Base-by-base conservation (phyloP, 179 eudicot species). In the Beta corolliflora region DNA sequence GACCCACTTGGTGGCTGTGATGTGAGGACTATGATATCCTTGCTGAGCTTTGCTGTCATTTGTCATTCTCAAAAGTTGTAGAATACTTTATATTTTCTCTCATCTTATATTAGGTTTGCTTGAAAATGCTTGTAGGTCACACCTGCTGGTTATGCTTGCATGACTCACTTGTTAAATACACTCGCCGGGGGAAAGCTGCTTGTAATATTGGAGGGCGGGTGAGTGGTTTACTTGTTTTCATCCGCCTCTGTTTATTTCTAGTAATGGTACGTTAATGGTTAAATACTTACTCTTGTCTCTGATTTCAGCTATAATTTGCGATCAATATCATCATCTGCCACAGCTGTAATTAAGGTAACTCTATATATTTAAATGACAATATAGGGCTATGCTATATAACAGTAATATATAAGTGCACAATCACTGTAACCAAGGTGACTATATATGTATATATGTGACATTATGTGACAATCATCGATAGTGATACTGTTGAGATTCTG, bases 161-260 rank as follows among this genome's bases (percentile, higher is more conserved):
- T 96, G 99, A 88, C 99, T 69, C 84, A 94, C 73, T 89, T 92
- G 92, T 82, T 93, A 88, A 90, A 81, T 79, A 80, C 86, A 58
- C 88, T 94, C 74, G 87, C 95, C 78, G 87, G 86, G 55, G 99
- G 99, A 77, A 96, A 93, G 89, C 80, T 92, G 84, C 97, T 96
- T 73, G 98, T 94, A 76, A 92, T 96, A 71, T 95, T 96, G 73
- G 99, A 96, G 90, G 99, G 99, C 87, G 99, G 99, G 98, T 96
- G 79, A 79, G 98, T 86, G 79, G 65, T 21, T 41, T 53, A 16
- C 21, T 77, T 82, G 9, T 52, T 52, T 71, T 41, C 31, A 0
- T 21, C 45, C 19, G 5, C 11, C 8, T 53, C 54, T 14, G 25
- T 45, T 77, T 61, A 79, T 72, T 23, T 76, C 71, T 71, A 41